phyloP scores from a whole-genome alignment of 2,329 filamentous ascomycete species.

The Nothophaeocryptopus gaeumannii region DNA sequence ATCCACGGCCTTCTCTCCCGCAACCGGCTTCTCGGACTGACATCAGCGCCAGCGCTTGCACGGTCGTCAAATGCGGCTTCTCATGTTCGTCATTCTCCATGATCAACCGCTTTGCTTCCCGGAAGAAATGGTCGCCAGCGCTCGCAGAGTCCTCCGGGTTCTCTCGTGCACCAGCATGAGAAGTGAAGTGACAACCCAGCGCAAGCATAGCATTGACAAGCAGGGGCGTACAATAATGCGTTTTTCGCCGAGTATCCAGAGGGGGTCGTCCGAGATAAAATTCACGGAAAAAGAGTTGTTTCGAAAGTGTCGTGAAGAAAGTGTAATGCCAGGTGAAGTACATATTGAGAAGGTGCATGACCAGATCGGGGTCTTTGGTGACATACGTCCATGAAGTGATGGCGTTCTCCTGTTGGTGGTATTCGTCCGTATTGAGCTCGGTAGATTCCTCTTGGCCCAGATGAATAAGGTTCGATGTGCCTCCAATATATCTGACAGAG shows the following conservation, averaged over 20 bases:
- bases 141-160: conserved; percentile 73
- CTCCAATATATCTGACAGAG: conserved; percentile 84
- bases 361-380: conserved; percentile 72
- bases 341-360: conserved; percentile 89
- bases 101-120: conserved; percentile 84
- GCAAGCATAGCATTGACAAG: conserved; percentile 93
- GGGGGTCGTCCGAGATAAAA: conserved; percentile 69
- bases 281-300: conserved; percentile 80
- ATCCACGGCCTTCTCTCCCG: conserved; percentile 88
- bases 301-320: conserved; percentile 89
- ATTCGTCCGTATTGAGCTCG: conserved; percentile 40
- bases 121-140: conserved; percentile 94
- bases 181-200: conserved; percentile 89
- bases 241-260: conserved; percentile 48
- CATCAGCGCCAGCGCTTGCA: conserved; percentile 92
- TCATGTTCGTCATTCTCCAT: conserved; percentile 92
- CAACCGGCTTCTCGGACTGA: conserved; percentile 94
- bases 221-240: conserved; percentile 80
- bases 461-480: conserved; percentile 90
- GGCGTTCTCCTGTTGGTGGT: conserved; percentile 61
- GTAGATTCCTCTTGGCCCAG: conserved; percentile 53
- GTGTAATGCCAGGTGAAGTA: conserved; percentile 98
- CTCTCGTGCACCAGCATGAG: conserved; percentile 67
- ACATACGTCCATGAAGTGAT: conserved; percentile 85
- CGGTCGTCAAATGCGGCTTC: conserved; percentile 80